phyloP scores from a whole-genome alignment of 2,329 filamentous ascomycete genomes.

The Thyridium curvatum region DNA sequence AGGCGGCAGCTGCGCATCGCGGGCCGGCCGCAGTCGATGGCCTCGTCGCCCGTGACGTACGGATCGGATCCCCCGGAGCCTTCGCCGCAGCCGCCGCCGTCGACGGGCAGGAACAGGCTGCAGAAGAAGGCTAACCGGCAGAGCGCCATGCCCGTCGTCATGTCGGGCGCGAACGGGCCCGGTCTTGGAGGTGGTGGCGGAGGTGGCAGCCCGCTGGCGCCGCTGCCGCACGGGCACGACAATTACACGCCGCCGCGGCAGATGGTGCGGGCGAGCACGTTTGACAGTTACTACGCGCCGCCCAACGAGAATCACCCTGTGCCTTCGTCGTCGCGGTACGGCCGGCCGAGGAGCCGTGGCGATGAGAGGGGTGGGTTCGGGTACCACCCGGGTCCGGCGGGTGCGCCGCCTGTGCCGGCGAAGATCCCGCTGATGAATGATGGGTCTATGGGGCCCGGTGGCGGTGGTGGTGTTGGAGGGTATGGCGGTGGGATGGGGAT shows the following conservation, averaged over 20 bases:
- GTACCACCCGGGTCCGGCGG: constrained; percentile 19
- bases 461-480: constrained; percentile 8
- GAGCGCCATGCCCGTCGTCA: constrained; percentile 30
- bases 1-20: constrained; percentile 46
- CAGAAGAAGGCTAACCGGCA: constrained; percentile 54
- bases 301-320: constrained; percentile 47
- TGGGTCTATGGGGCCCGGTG: constrained; percentile 17
- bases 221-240: constrained; percentile 45
- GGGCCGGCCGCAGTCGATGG: constrained; percentile 43
- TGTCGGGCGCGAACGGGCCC: constrained; percentile 23
- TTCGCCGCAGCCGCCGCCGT: constrained; percentile 13
- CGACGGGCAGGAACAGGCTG: constrained; percentile 48
- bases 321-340: constrained; percentile 22
- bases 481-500: constrained; percentile 7
- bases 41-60: constrained; percentile 21
- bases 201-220: constrained; percentile 43
- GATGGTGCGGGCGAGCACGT: constrained; percentile 40
- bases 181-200: too few relatives aligned
- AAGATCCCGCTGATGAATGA: constrained; percentile 51
- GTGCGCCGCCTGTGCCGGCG: constrained; percentile 59
- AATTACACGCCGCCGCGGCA: constrained; percentile 38
- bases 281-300: too few relatives aligned
- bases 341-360: constrained; percentile 19
- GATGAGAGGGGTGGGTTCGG: constrained; percentile 13
- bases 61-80: constrained; percentile 19